These are phyloP conservation scores for Cercophora newfieldiana DNA, from an alignment of 495 filamentous ascomycete genomes.

Conservation along the genomic window DNA sequence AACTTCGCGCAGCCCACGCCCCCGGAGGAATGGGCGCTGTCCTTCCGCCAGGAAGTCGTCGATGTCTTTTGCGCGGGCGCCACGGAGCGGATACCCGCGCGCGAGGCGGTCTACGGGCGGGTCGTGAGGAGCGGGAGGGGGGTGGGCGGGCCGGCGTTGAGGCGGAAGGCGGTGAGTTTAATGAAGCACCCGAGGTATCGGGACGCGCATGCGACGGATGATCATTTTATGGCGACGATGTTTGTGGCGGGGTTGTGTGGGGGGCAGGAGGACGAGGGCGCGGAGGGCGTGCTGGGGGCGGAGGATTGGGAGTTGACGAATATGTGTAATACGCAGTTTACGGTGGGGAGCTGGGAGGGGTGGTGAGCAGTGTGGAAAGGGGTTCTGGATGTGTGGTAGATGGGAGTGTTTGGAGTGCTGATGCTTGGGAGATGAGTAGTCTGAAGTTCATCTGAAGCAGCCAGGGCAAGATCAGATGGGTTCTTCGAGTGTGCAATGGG, in stretches of 20 bases:
- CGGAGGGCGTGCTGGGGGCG: conserved; percentile 45
- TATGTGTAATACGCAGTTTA: conserved; percentile 66
- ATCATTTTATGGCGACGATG: conserved; percentile 61
- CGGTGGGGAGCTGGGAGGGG: conserved; percentile 35
- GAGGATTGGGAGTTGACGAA: conserved; percentile 66
- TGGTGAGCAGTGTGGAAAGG: not conserved
- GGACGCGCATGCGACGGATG: conserved; percentile 64
- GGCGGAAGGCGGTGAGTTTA: conserved; percentile 52
- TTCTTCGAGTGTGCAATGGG: no score
- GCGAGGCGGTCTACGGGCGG: conserved; percentile 14
- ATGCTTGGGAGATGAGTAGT: not conserved
- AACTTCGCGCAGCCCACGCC: conserved; percentile 59
- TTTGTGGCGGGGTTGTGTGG: conserved; percentile 60
- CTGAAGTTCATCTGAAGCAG: no score
- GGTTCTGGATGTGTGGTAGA: not conserved
- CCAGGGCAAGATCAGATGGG: no score
- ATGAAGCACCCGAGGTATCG: conserved; percentile 63
- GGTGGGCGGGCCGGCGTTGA: conserved; percentile 44
- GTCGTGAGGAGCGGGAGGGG: conserved; percentile 19
- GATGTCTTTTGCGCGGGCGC: conserved; percentile 45
- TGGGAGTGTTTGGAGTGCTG: not conserved
- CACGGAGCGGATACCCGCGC: conserved; percentile 25
- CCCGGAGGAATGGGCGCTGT: conserved; percentile 56
- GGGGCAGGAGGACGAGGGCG: conserved; percentile 48
- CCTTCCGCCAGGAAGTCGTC: conserved; percentile 61